These are phyloP conservation scores for Xanthoconium stramineum DNA, from an alignment of 768 basidiomycete genomes.

Conservation along the genomic window DNA sequence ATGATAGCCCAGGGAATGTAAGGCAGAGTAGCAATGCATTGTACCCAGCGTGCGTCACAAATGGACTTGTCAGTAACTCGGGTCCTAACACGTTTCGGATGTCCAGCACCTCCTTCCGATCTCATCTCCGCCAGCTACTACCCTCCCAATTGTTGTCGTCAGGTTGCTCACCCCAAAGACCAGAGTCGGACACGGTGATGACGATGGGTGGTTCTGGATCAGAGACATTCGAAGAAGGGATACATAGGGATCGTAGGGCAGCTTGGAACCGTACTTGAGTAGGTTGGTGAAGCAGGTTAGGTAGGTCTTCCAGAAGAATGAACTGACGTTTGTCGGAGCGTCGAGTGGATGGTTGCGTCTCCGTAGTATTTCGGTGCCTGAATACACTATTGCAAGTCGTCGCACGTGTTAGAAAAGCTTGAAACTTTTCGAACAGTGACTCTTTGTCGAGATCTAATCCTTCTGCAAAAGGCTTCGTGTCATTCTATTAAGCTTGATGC, in stretches of 20 bases:
- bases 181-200: constrained; percentile 80
- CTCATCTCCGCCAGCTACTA: constrained; percentile 41
- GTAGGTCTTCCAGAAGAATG: no score
- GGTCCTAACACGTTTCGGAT: constrained; percentile 68
- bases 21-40: constrained; percentile 20
- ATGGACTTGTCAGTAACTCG: constrained; percentile 65
- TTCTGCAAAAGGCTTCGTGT: constrained; percentile 6
- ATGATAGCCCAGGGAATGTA: not conserved
- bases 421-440: constrained; percentile 62
- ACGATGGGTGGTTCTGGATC: constrained; percentile 59
- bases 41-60: constrained; percentile 78
- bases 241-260: no score
- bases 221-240: no score
- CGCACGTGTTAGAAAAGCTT: constrained; percentile 70
- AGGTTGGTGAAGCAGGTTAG: no score
- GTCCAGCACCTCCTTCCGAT: constrained; percentile 56
- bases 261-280: no score
- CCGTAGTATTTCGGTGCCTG: constrained; percentile 2
- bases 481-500: not conserved
- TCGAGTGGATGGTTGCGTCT: no score
- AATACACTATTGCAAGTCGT: constrained; percentile 58
- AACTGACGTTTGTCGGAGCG: no score
- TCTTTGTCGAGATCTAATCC: constrained; percentile 11
- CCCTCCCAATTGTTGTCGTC: constrained; percentile 49
- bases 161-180: constrained; percentile 63